phyloP scores from a whole-genome alignment of 331 rosid genomes.

The Ulmus americana region DNA sequence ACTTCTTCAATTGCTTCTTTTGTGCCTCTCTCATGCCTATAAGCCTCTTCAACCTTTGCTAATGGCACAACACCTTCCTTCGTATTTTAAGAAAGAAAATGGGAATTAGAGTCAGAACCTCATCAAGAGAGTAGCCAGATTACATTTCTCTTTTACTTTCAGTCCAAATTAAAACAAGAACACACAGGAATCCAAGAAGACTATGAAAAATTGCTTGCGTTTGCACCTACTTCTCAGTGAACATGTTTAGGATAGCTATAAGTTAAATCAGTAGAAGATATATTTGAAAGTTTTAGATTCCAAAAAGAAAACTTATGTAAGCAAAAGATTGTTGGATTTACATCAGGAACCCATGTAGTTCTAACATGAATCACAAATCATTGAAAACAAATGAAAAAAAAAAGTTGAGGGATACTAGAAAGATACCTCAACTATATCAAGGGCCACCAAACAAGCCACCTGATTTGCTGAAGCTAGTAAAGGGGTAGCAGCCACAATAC shows the following conservation, averaged over 20 bases:
- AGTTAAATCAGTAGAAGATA: background rate
- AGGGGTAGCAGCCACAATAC: slow-evolving; percentile 70
- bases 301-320: background rate
- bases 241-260: background rate
- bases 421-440: slow-evolving; percentile 81
- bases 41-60: slow-evolving; percentile 77
- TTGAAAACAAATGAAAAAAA: background rate
- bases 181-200: too few species aligned
- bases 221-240: background rate
- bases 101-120: background rate
- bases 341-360: background rate
- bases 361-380: background rate
- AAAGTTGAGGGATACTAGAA: background rate
- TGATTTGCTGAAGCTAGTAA: slow-evolving; percentile 64
- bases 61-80: slow-evolving; percentile 52
- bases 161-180: background rate
- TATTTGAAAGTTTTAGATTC: background rate
- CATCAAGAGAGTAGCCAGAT: background rate
- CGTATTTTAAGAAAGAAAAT: slow-evolving; percentile 2
- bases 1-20: slow-evolving; percentile 64
- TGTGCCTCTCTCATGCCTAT: slow-evolving; percentile 54
- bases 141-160: background rate
- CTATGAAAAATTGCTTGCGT: too few species aligned
- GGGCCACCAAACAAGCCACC: slow-evolving; percentile 63
- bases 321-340: background rate